Percentiles rank a stretch among this genome's conserved stretches.
Evolutionary conservation across 2,329 filamentous ascomycete species (phyloP).

Genomic region (Raffaelea ambrosiae): DNA sequence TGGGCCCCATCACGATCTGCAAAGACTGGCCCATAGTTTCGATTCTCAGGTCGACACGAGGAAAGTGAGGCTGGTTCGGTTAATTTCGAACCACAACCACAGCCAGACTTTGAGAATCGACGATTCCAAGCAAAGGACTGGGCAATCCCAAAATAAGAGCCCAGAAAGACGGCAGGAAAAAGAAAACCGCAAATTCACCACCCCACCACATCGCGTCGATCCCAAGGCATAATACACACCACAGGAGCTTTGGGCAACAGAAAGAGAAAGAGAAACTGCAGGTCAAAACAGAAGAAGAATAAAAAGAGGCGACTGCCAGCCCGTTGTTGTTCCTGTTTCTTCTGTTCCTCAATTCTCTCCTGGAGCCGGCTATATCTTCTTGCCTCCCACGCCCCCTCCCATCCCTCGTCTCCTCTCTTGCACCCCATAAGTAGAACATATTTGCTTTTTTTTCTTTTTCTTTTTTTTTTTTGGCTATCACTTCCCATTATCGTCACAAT

Average conservation of each 20-base stretch:
- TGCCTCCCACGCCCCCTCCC: too few species aligned
- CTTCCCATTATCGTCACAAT: neutral
- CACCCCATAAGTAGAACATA: too few species aligned
- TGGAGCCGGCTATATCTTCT: too few species aligned
- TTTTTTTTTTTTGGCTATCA: neutral
- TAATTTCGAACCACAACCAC: slow-evolving; percentile 2
- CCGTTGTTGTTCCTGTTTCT: neutral
- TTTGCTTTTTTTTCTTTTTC: slow-evolving; percentile 3
- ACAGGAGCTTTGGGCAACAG: neutral
- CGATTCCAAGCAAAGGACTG: too few species aligned
- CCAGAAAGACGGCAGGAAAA: too few species aligned
- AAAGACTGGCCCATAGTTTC: too few species aligned
- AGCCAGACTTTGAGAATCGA: too few species aligned
- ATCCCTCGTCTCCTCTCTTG: neutral
- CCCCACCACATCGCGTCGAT: too few species aligned
- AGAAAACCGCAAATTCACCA: too few species aligned
- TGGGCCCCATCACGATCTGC: too few species aligned
- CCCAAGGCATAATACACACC: too few species aligned
- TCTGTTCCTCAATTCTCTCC: neutral
- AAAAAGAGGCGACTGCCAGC: neutral
- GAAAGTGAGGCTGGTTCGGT: slow-evolving; percentile 5
- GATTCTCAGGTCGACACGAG: neutral
- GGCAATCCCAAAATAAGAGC: too few species aligned
- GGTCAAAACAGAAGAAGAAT: neutral
- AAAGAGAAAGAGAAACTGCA: neutral